Conservation (phyloP, 2,329 filamentous ascomycete genomes). For the Paramyrothecium roridum region DNA sequence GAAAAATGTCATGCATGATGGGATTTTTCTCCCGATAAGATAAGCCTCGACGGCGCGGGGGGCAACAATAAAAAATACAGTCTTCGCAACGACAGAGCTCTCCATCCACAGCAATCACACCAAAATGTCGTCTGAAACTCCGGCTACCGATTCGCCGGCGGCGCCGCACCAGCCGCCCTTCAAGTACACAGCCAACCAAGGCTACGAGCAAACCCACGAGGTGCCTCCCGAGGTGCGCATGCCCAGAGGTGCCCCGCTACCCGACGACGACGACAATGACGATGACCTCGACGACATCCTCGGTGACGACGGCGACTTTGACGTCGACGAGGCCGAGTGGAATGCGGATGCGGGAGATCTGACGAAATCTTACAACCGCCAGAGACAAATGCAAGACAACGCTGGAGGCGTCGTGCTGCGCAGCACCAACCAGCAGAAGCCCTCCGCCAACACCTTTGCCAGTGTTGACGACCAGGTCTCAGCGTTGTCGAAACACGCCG, state of each 20-base stretch:
- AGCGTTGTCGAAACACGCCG: conserved; percentile 78
- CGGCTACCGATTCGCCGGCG: conserved; percentile 27
- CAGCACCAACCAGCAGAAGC: conserved; percentile 75
- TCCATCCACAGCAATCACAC: conserved; percentile 3
- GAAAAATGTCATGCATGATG: background rate
- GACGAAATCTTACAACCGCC: conserved; percentile 86
- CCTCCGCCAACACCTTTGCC: conserved; percentile 73
- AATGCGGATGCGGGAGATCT: conserved; percentile 62
- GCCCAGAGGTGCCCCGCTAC: conserved; percentile 18
- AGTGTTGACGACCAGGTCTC: conserved; percentile 85
- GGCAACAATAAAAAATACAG: conserved; percentile 3
- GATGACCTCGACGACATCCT: conserved; percentile 24
- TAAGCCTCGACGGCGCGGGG: background rate
- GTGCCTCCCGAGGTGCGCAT: conserved; percentile 26
- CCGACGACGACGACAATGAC: conserved; percentile 16
- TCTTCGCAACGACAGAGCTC: background rate
- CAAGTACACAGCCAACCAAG: conserved; percentile 38
- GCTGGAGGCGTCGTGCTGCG: conserved; percentile 49
- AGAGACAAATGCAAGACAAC: conserved; percentile 61
- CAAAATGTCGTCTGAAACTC: conserved; percentile 2
- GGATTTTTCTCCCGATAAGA: background rate
- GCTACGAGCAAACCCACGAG: conserved; percentile 37
- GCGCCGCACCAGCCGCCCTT: conserved; percentile 44
- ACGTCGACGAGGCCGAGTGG: conserved; percentile 63
- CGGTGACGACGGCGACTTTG: conserved; percentile 41